Base-by-base conservation (phyloP, 805 yeast genomes). In the Sugiyamaella smithiae region DNA sequence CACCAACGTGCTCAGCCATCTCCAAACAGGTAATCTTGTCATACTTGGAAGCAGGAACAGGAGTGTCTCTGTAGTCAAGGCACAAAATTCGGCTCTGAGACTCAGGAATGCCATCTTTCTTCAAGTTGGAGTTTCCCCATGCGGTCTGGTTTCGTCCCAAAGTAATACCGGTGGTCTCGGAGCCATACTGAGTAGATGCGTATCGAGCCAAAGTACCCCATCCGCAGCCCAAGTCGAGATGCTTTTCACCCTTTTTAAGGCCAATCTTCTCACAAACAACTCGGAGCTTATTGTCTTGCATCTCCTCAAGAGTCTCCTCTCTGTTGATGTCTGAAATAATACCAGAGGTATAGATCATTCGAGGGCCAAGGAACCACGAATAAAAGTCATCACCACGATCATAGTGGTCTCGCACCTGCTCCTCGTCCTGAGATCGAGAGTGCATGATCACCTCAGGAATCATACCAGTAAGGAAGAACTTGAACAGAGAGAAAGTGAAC, bases 1-100 rank as follows among this genome's bases (percentile, higher is more conserved):
- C 85, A 65, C 97, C 97, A 63, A 88, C 97, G 67, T 88, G 97
- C 76, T 88, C 97, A 28, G 95, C 88, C 97, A 88, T 88, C 75
- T 88, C 96, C 65, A 88, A 74, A 71, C 95, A 86, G 32, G 95
- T 84, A 64, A 88, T 88, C 68, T 88, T 87, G 73, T 88, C 81
- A 72, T 89, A 88, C 55, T 73, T 76, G 49, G 76, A 75, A 32
- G 61, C 58, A 48, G 88, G 84, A 42, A 78, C 71, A 45, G 96
- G 97, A 37, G 95, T 77, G 66, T 88, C 97, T 71, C 97, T 82
- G 76, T 88, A 88, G 70, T 88, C 97, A 66, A 80, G 73, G 72
- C 95, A 87, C 47, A 84, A 78, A 57, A 88, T 85, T 63, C 75
- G 73, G 32, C 89, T 81, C 72, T 88, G 96, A n/a, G 74, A 74